Conservation (phyloP, 108 stramenopile genomes). For the Nitzschia palea region DNA sequence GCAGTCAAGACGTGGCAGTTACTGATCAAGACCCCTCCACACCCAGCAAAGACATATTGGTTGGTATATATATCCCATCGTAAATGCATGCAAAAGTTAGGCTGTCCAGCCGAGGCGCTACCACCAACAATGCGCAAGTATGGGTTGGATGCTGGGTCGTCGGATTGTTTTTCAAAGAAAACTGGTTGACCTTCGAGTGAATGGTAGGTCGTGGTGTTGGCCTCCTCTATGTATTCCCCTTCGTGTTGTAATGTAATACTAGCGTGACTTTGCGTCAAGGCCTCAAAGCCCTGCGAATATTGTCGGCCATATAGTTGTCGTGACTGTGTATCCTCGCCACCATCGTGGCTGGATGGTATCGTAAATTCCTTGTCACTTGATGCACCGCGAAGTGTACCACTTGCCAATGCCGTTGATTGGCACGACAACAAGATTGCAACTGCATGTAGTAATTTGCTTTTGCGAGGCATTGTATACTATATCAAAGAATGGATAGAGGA, state of each 20-base stretch:
- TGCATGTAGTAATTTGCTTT: too few relatives aligned
- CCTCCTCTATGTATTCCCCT: too few relatives aligned
- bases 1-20: constrained; percentile 50
- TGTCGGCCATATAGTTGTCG: background rate
- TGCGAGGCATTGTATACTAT: too few relatives aligned
- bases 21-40: constrained; percentile 43
- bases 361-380: too few relatives aligned
- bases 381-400: too few relatives aligned
- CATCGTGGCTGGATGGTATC: too few relatives aligned
- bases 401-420: too few relatives aligned
- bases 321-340: too few relatives aligned
- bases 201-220: background rate
- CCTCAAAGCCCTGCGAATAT: background rate
- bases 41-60: constrained; percentile 31
- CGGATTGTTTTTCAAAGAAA: constrained; percentile 11
- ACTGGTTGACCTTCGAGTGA: constrained; percentile 1
- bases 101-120: background rate
- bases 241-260: background rate
- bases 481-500: too few relatives aligned
- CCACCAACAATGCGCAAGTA: constrained; percentile 14
- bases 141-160: background rate
- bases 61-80: background rate
- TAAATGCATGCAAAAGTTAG: constrained; percentile 23
- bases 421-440: too few relatives aligned
- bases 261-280: background rate